Base-by-base conservation (phyloP, 768 basidiomycete genomes). In the Terana coerulea region DNA sequence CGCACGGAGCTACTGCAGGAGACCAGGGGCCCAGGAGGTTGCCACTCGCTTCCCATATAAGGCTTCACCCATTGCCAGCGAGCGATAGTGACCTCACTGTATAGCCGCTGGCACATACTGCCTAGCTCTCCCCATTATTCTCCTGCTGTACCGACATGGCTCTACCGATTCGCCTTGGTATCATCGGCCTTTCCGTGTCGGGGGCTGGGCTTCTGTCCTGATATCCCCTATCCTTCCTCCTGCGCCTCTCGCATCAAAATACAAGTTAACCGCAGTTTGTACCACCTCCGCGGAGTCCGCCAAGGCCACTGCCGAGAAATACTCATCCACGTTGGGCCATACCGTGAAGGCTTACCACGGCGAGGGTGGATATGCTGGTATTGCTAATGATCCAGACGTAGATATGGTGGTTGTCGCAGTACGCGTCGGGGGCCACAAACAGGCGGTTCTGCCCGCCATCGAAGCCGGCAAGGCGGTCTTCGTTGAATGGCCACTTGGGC, bases 391-490 rank as follows among this genome's bases (percentile, higher is more conserved):
- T 42, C 62, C 67, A 0, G 63, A 72, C 26, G 65, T 75, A 22
- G 70, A 71, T 47, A 50, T 75, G 22, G 65, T 75, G 25, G 67
- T 59, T 0, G 66, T 72, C 1, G 46, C 68, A 14, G 69, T 75
- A 15, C 68, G 65, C 47, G 59, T 65, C 14, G 56, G 59, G 8
- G 11, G 35, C 2, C 72, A 74, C 54, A 66, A 62, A 25, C 57
- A 59, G 4, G 58, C 62, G 1, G 58, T 67, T 4, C n/a, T 65
- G 34, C 67, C 69, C 15, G 66, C 60, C 3, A 67, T 75, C 34
- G 66, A 65, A 21, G 66, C 67, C 22, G 69, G 68, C 22, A 75
- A 74, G 54, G 55, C 68, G 31, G 49, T 73, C 28, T 75, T 72
- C 47, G 45, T 73, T 56, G n/a, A n/a, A n/a, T n/a, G n/a, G n/a